Base-by-base conservation (phyloP, 2,329 filamentous ascomycete genomes). In the Penicillium sp. region DNA sequence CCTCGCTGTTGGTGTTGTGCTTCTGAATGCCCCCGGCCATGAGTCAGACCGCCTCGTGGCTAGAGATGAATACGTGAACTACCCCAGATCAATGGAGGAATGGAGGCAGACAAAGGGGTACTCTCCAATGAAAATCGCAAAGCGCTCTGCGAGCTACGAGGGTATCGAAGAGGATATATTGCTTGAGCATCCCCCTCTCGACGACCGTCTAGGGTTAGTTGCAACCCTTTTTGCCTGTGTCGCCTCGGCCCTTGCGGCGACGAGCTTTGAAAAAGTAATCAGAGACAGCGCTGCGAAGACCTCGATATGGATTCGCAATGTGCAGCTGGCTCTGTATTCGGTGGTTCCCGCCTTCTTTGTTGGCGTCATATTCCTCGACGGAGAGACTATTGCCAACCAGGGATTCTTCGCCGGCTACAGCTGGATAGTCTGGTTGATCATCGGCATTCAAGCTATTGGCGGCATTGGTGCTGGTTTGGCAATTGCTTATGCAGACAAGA, bases 351-450 rank as follows among this genome's bases (percentile, higher is more conserved):
- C 92, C 0, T 79, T 97, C 0, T 85, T 97, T 57, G 81, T 96
- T 52, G 94, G 93, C 1, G 87, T 97, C 5, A 75, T 95, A 2
- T 89, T 90, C 75, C 89, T 91, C 61, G 94, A 99, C 63, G 94
- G 93, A 24, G 84, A 86, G 59, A 87, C 89, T 42, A 91, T 99
- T 61, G 82, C 87, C 24, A 84, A 88, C 71, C 85, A 90, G 60
- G 94, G 94, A 12, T 96, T 97, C 74, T 97, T 99, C 64, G 88
- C 89, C 57, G 94, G 94, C 2, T 99, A 97, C 75, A 97, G 96
- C 70, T 88, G 84, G 80, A 81, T 93, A 20, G 93, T 97, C 3
- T 97, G 92, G 91, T 80, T 85, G 5, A 89, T 91, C 4, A 89
- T 97, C 63, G 69, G 85, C 5, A 82, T 94, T 58, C 94, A 99